Evolutionary conservation across 192 early-diverging fungal species (phyloP), one percentile per base, ranked within the genome.

Genomic region (Mortierella claussenii): DNA sequence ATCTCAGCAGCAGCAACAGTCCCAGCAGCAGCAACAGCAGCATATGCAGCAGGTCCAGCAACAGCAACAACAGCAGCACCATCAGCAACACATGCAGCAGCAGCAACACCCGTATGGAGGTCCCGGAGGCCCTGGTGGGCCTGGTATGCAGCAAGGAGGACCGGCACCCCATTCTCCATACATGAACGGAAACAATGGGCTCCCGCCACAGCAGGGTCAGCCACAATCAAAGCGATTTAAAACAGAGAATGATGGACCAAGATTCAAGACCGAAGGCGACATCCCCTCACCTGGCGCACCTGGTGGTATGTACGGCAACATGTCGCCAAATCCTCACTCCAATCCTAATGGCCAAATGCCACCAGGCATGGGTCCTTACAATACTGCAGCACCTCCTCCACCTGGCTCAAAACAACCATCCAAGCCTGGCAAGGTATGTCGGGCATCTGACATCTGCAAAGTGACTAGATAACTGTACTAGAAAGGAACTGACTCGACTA

Each of bases 321-420:
- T 76, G 73, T 76, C 73, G 5, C 79, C 71, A n/a, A 73, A 69
- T n/a, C 74, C 74, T 24, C 81, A 85, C 30, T 64, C 78, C 53
- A 74, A 82, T 53, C 81, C 86, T 3, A 58, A 75, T 52, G 79
- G 69, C 42, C 69, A 61, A 58, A 68, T 82, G 63, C 81, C 82
- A 23, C 76, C 80, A 23, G 69, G 81, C 36, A 78, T 87, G 69
- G 69, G 60, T 11, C 33, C 56, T 20, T 76, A 76, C 40, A 64
- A 64, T 47, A 31, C 73, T 11, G 64, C 71, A 28, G 69, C 51
- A 8, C 53, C 68, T n/a, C 51, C 66, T 17, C 66, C 56, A 20
- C 4, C 43, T 31, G 34, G 52, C 21, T 53, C 58, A 18, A 76
- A 76, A 36, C 70, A 50, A 49, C 24, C 49, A 1, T 26, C 57